These are phyloP conservation scores for Prunella vulgaris DNA, from an alignment of 257 asterid genomes.

Conservation along the genomic window DNA sequence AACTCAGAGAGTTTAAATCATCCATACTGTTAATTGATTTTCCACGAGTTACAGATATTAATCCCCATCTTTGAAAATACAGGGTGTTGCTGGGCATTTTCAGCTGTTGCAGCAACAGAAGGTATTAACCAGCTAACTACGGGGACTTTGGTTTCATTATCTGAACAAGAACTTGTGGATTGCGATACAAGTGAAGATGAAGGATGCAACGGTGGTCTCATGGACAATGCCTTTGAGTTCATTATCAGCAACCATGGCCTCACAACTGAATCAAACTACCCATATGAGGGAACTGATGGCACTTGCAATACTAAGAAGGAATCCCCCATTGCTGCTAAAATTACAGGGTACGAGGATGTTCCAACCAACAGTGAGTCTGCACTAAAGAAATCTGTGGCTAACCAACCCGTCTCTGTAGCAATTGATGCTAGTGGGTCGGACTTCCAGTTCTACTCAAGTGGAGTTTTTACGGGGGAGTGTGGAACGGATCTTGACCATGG, in stretches of 20 bases:
- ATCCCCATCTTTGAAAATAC: background rate
- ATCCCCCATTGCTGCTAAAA: background rate
- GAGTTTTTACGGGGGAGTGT: background rate
- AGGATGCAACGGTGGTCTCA: slow-evolving; percentile 11
- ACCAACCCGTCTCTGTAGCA: background rate
- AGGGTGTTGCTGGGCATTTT: background rate
- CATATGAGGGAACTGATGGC: slow-evolving; percentile 7
- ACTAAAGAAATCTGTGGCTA: background rate
- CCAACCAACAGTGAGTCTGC: slow-evolving; percentile 12
- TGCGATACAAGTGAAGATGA: slow-evolving; percentile 13
- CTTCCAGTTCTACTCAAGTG: background rate
- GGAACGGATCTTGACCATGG: background rate
- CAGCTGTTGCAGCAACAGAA: background rate
- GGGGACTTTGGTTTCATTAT: background rate
- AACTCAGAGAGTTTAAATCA: no score
- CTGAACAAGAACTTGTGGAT: slow-evolving; percentile 10
- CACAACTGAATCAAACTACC: slow-evolving; percentile 14
- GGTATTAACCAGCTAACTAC: background rate
- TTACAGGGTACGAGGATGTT: slow-evolving; percentile 18
- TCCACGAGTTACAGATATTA: background rate
- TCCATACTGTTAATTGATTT: no score
- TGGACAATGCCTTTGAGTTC: slow-evolving; percentile 10
- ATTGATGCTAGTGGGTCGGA: background rate
- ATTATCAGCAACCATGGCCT: slow-evolving; percentile 14
- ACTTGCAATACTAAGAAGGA: slow-evolving; percentile 13